Base-by-base conservation (phyloP, 257 asterid genomes). In the Nicotiana otophora region DNA sequence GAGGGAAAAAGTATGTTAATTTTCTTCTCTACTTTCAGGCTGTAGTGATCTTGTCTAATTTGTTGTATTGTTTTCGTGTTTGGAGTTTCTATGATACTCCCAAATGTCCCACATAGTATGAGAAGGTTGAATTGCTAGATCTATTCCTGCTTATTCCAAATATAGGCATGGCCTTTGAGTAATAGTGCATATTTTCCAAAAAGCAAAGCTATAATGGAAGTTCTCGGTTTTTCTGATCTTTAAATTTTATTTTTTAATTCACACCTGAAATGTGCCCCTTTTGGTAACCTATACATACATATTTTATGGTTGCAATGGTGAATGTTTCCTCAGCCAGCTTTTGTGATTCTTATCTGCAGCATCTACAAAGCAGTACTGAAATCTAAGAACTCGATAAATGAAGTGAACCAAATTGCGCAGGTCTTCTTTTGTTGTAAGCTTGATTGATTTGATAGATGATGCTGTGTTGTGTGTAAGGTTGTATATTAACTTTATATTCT, bases 391-490 rank as follows among this genome's bases (percentile, higher is more conserved):
- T 87, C 85, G 77, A 87, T 82, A 80, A 78, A 82, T 55, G 98
- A 93, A 87, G 95, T 95, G 79, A 93, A 93, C 88, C 98, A 93
- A 90, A 90, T 89, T 81, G 95, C 95, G 63, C 98, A 93, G 98
- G 98, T 95, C 84, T 85, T 85, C 58, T 67, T 67, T 28, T 58
- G 68, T 78, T 46, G n/a, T 42, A 83, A 39, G 82, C 81, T 31
- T 83, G 46, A 78, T 34, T 39, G 23, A 14, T 31, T 48, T 81
- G 74, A 54, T 81, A 69, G 74, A 1, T 83, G 78, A 68, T 60
- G 54, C 64, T 81, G 60, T 57, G 42, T 36, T 54, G 34, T 79
- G 78, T 31, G 57, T 17, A 33, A 39, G 84, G 31, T 66, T 79
- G 33, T 60, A 70, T 81, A 33, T 7, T 51, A 31, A 81, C 82